Evolutionary conservation across 1,284 basidiomycete genomes (phyloP).

Genomic region (Fomitopsis pinicola): DNA sequence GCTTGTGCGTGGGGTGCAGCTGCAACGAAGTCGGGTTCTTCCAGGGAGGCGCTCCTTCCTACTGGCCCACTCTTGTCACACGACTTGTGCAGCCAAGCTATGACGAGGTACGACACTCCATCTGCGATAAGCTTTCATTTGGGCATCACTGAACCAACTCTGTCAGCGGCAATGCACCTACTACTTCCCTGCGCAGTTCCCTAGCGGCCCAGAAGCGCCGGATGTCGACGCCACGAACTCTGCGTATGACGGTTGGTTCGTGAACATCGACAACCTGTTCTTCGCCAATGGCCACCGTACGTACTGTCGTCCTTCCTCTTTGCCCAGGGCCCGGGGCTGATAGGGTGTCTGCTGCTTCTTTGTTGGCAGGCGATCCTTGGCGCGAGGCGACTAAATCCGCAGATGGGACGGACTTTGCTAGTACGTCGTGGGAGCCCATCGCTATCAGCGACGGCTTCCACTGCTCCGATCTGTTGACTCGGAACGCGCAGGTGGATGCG

Average conservation of each 20-base stretch:
- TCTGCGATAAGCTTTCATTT: not conserved
- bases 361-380: slow-evolving; percentile 60
- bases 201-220: slow-evolving; percentile 27
- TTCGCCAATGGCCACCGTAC: slow-evolving; percentile 54
- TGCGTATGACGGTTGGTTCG: slow-evolving; percentile 59
- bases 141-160: not conserved
- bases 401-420: slow-evolving; percentile 40
- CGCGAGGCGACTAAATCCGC: slow-evolving; percentile 64
- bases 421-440: slow-evolving; percentile 52
- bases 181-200: slow-evolving; percentile 57
- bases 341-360: not conserved
- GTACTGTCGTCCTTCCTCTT: slow-evolving; percentile 5
- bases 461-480: slow-evolving; percentile 51
- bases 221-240: slow-evolving; percentile 41
- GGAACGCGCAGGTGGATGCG: slow-evolving; percentile 40
- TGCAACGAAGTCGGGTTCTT: slow-evolving; percentile 69
- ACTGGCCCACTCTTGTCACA: slow-evolving; percentile 50
- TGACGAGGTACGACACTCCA: slow-evolving; percentile 38
- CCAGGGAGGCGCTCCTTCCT: slow-evolving; percentile 55
- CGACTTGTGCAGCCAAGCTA: slow-evolving; percentile 57
- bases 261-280: slow-evolving; percentile 54
- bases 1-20: slow-evolving; percentile 26
- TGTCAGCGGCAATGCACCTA: slow-evolving; percentile 57
- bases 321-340: not conserved
- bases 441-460: slow-evolving; percentile 60